phyloP scores from a whole-genome alignment of 1,139 yeast species.

The Wickerhamomyces sp. region DNA sequence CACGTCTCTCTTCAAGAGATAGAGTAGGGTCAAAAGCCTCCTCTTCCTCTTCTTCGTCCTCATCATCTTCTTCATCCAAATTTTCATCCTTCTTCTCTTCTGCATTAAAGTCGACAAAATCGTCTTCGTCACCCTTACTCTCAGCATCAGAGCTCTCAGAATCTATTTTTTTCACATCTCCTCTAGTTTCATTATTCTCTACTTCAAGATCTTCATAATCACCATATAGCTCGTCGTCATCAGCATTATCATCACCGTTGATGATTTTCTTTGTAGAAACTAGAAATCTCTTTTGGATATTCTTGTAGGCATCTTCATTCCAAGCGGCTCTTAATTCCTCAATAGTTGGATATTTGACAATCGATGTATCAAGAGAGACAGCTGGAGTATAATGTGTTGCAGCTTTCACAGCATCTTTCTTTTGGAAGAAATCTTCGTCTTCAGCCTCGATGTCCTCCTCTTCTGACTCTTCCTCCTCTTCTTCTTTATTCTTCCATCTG shows the following conservation, averaged over 20 bases:
- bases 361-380: constrained; percentile 29
- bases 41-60: constrained; percentile 31
- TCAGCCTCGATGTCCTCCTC: constrained; percentile 50
- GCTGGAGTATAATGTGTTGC: constrained; percentile 3
- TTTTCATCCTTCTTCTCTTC: constrained; percentile 42
- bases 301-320: constrained; percentile 42
- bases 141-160: constrained; percentile 28
- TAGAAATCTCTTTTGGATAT: constrained; percentile 55
- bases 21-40: constrained; percentile 27
- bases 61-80: constrained; percentile 34
- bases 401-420: constrained; percentile 31
- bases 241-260: constrained; percentile 31
- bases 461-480: constrained; percentile 33
- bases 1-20: constrained; percentile 66
- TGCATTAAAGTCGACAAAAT: constrained; percentile 48
- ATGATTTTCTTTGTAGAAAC: constrained; percentile 55
- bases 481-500: constrained; percentile 65
- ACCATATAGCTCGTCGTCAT: constrained; percentile 57
- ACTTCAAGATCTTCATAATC: constrained; percentile 78
- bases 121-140: constrained; percentile 35
- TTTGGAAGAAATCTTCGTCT: constrained; percentile 64
- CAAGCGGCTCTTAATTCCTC: constrained; percentile 54
- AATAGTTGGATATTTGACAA: constrained; percentile 37
- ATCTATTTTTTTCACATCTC: constrained; percentile 28
- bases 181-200: constrained; percentile 30